Conservation (phyloP, 768 basidiomycete genomes). For the Leccinum uliginosum region DNA sequence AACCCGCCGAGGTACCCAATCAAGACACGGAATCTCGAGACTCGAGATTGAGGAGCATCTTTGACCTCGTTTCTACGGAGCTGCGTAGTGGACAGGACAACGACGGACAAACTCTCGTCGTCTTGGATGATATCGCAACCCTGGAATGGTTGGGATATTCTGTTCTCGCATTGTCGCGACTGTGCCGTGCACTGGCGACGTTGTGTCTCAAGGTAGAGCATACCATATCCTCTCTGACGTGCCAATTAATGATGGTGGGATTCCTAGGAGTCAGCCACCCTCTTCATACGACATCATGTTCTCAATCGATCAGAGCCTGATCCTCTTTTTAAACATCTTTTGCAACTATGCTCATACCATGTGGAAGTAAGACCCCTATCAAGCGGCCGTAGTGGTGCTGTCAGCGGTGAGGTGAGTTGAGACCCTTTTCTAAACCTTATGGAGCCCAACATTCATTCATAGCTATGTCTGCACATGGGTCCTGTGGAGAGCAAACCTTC, state of each 20-base stretch:
- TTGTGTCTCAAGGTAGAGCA: slow-evolving; percentile 49
- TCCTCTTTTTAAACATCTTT: slow-evolving; percentile 52
- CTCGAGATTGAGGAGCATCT: slow-evolving; percentile 28
- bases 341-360: slow-evolving; percentile 65
- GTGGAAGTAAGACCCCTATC: slow-evolving; percentile 67
- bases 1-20: slow-evolving; percentile 4
- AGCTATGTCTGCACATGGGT: slow-evolving; percentile 65
- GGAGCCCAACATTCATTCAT: background rate
- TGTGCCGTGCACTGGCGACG: slow-evolving; percentile 55
- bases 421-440: background rate
- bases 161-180: slow-evolving; percentile 46
- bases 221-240: background rate
- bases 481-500: slow-evolving; percentile 33
- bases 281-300: slow-evolving; percentile 65
- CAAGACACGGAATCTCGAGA: slow-evolving; percentile 5
- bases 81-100: slow-evolving; percentile 14
- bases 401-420: slow-evolving; percentile 65
- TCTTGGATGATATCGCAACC: slow-evolving; percentile 66
- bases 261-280: slow-evolving; percentile 45
- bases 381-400: slow-evolving; percentile 72
- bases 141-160: slow-evolving; percentile 71
- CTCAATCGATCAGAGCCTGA: slow-evolving; percentile 52
- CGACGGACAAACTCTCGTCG: slow-evolving; percentile 38
- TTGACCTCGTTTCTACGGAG: slow-evolving; percentile 33
- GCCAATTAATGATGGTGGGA: background rate